phyloP scores from a whole-genome alignment of 345 rosid genomes.

The Laguncularia racemosa region DNA sequence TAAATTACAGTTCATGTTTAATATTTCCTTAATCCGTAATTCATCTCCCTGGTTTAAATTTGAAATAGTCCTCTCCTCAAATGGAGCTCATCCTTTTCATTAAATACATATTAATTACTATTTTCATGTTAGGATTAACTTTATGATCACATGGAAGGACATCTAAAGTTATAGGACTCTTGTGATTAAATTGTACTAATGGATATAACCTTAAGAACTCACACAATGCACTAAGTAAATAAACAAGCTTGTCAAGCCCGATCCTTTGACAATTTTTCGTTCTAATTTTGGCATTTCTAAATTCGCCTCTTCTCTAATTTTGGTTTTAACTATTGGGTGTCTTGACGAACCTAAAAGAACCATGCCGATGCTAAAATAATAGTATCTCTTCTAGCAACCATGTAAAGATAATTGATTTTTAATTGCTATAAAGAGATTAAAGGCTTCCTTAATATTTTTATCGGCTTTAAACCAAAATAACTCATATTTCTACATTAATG shows the following conservation, averaged over 20 bases:
- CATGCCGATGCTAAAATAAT: slow-evolving; percentile 30
- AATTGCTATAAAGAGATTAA: too few species aligned
- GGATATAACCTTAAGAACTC: slow-evolving; percentile 33
- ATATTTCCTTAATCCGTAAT: slow-evolving; percentile 15
- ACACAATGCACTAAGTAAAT: slow-evolving; percentile 27
- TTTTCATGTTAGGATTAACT: slow-evolving; percentile 8
- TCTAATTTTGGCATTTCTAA: slow-evolving; percentile 1
- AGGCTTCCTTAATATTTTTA: too few species aligned
- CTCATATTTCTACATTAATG: too few species aligned
- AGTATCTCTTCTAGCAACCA: slow-evolving; percentile 54
- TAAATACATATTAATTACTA: slow-evolving; percentile 15
- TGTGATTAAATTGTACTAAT: slow-evolving; percentile 24
- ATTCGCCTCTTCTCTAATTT: slow-evolving; percentile 38
- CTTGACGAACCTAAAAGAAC: slow-evolving; percentile 38
- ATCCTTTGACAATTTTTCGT: neutral
- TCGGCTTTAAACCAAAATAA: too few species aligned
- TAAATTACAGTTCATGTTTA: slow-evolving; percentile 24
- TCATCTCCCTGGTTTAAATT: slow-evolving; percentile 39
- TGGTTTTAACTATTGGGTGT: slow-evolving; percentile 20
- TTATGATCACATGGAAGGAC: slow-evolving; percentile 32
- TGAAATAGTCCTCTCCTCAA: slow-evolving; percentile 24
- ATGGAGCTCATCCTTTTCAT: slow-evolving; percentile 26
- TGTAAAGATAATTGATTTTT: too few species aligned
- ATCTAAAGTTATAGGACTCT: slow-evolving; percentile 12
- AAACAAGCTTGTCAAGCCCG: slow-evolving; percentile 16